A percentile compares a stretch with the other conserved stretches of the same genome.
Evolutionary conservation across 176 grass and related monocot species (phyloP).

Genomic region (Puccinellia tenuiflora): DNA sequence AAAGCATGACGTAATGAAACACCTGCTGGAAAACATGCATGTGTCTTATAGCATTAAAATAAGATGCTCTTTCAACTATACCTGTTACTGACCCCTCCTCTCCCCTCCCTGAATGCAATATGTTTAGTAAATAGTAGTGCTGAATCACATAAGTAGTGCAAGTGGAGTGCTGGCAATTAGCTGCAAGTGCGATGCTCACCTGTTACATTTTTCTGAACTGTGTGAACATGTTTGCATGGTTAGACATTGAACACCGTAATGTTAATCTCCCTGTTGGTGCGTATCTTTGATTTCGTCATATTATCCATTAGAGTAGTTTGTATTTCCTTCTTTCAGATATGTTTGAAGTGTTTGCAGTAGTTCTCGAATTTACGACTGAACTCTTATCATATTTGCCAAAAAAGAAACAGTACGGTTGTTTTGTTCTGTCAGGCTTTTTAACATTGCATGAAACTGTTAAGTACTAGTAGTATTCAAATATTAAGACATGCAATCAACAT

Average conservation of each 20-base stretch:
- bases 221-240: neutral
- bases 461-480: neutral
- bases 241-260: neutral
- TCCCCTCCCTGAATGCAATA: neutral
- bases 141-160: neutral
- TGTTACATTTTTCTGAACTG: neutral
- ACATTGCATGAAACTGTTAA: neutral
- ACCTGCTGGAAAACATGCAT: slow-evolving; percentile 10
- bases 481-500: neutral
- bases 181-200: neutral
- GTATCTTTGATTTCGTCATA: neutral
- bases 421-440: neutral
- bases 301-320: neutral
- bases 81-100: neutral
- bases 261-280: neutral
- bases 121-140: neutral
- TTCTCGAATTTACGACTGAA: neutral
- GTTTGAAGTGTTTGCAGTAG: neutral
- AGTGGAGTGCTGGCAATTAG: neutral
- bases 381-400: neutral
- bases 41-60: neutral
- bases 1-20: neutral
- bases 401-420: neutral
- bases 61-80: neutral
- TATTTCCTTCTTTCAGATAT: neutral